Conservation (phyloP, 164 flowering plant species). For the Piper betle region DNA sequence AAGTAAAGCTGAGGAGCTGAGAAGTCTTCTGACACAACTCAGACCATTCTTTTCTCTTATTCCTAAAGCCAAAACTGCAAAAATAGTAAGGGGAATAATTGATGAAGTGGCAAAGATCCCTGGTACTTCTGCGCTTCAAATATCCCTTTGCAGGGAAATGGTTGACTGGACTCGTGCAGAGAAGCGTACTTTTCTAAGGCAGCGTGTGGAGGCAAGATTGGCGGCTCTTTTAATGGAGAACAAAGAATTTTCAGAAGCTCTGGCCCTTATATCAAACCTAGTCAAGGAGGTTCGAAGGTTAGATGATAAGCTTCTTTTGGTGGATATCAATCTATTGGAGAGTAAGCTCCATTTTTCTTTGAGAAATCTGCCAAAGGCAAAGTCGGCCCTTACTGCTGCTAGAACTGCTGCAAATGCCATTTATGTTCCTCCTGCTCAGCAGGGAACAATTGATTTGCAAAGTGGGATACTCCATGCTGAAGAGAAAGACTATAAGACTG, state of each 20-base stretch:
- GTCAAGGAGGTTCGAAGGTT: not conserved
- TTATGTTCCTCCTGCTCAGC: constrained; percentile 60
- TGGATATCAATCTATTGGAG: not conserved
- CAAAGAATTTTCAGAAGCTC: not conserved
- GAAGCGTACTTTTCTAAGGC: constrained; percentile 45
- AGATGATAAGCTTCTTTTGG: constrained; percentile 17
- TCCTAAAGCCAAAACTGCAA: not conserved
- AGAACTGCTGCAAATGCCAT: constrained; percentile 66
- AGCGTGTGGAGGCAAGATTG: constrained; percentile 48
- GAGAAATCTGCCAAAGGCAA: constrained; percentile 32
- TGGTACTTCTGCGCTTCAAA: not conserved
- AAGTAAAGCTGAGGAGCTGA: not conserved
- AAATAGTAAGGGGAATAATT: not conserved
- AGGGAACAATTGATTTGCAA: constrained; percentile 51
- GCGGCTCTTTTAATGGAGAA: constrained; percentile 9
- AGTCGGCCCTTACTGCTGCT: constrained; percentile 56
- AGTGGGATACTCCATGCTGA: constrained; percentile 56
- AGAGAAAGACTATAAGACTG: constrained; percentile 62
- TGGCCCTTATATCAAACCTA: not conserved
- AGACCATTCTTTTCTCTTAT: not conserved
- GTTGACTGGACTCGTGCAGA: constrained; percentile 14
- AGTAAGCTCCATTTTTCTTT: not conserved
- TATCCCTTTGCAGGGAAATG: not conserved
- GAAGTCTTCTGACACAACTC: not conserved
- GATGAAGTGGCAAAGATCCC: not conserved